Percentiles rank a stretch among this genome's conserved stretches.
These are phyloP conservation scores for Mycena pura DNA, from an alignment of 768 basidiomycete genomes.

Conservation along the genomic window DNA sequence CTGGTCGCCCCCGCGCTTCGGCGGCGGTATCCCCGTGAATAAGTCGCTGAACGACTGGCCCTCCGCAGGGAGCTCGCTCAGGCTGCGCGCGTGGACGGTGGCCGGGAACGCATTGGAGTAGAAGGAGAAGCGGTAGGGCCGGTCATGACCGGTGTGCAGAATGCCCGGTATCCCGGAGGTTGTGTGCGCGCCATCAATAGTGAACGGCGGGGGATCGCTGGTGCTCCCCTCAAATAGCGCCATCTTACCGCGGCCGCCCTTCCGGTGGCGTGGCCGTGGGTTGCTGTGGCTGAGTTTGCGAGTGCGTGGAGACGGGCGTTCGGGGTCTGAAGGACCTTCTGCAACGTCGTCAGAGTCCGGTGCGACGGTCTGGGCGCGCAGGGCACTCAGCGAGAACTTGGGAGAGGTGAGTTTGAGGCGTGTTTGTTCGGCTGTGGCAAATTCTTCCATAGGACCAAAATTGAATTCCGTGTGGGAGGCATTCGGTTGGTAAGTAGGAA, in stretches of 20 bases:
- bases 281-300: conserved; percentile 90
- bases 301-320: conserved; percentile 59
- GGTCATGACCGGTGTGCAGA: conserved; percentile 69
- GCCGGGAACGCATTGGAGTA: conserved; percentile 93
- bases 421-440: conserved; percentile 72
- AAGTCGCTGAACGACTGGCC: conserved; percentile 93
- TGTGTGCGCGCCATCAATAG: conserved; percentile 19
- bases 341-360: conserved; percentile 21
- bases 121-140: conserved; percentile 98
- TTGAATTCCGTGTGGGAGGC: conserved; percentile 67
- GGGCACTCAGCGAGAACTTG: conserved; percentile 44
- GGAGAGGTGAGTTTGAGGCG: conserved; percentile 65
- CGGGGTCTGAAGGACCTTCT: conserved; percentile 30
- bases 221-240: conserved; percentile 81
- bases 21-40: conserved; percentile 62
- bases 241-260: conserved; percentile 79
- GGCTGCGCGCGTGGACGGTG: conserved; percentile 92
- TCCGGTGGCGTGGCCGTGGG: conserved; percentile 67
- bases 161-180: conserved; percentile 34
- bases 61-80: conserved; percentile 93
- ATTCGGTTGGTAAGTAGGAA: conserved; percentile 76
- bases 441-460: conserved; percentile 79
- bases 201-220: conserved; percentile 55
- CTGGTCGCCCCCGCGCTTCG: conserved; percentile 17
- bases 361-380: conserved; percentile 26